These are phyloP conservation scores for Aspergillus flavus DNA, from an alignment of 2,329 filamentous ascomycete genomes.

Conservation along the genomic window DNA sequence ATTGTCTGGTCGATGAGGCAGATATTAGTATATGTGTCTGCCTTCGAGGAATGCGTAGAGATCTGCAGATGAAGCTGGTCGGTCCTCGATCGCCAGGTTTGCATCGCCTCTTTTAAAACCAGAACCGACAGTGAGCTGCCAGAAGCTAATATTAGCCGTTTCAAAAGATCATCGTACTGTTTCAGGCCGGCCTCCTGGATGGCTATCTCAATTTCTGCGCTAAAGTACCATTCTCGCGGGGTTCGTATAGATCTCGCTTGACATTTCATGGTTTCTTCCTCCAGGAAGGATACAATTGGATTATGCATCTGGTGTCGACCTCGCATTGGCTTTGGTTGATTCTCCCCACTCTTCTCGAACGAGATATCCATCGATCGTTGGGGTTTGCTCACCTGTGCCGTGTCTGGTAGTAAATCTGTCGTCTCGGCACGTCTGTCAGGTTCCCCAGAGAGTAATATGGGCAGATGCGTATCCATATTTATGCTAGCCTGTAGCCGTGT, in stretches of 20 bases:
- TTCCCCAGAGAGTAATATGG: neutral
- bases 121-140: neutral
- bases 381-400: too few relatives aligned
- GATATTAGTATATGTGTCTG: neutral
- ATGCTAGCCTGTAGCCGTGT: neutral
- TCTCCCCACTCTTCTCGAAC: neutral
- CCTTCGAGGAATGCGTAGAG: neutral
- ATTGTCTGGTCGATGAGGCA: neutral
- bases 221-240: neutral
- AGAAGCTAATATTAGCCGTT: neutral
- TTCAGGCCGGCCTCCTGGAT: neutral
- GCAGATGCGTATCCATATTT: neutral
- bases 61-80: neutral
- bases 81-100: neutral
- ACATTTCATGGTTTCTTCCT: neutral
- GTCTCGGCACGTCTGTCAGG: neutral
- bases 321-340: neutral
- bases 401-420: too few relatives aligned
- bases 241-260: too few relatives aligned
- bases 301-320: neutral
- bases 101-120: neutral
- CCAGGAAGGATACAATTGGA: neutral
- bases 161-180: too few relatives aligned
- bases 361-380: neutral
- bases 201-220: neutral